Base-by-base conservation (phyloP, 2,329 filamentous ascomycete genomes). In the Talaromyces sp. region DNA sequence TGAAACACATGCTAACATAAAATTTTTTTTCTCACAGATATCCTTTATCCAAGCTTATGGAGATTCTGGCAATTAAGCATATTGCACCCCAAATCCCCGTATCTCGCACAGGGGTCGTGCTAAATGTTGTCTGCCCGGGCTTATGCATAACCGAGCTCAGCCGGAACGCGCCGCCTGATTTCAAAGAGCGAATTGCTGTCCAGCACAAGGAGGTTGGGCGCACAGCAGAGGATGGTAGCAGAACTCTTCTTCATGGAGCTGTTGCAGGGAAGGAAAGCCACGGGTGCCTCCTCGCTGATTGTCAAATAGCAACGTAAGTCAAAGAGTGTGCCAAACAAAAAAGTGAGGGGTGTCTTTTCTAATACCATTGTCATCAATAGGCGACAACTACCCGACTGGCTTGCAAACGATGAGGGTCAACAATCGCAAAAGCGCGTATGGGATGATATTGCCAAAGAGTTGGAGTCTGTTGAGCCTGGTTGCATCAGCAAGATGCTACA, bases 1-100 rank as follows among this genome's bases (percentile, higher is more conserved):
- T 8, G 36, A 39, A 39, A 17, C 36, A 17, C 36, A n/a, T 5
- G 2, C 36, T 39, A 39, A 39, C 28, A 62, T 1, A 22, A n/a
- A 17, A 4, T 4, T 27, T 2, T 33, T n/a, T 3, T 3, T 27
- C 17, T 11, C 36, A 3, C 36, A 67, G 69, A 54, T 77, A 76
- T 57, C 69, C 70, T 30, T 64, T 74, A 28, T 73, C 72, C 25
- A 76, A 75, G 65, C 66, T 76, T 19, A 64, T 76, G 58, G 71
- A 73, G 55, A 67, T 73, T 19, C 64, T 73, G 32, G 58, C 65
- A 8, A 59, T 74, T 32, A 71, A 71, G 19, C 66, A 70, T 54
- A 66, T 76, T 3, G 73, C 69, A 4, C 63, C 55, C 15, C 17
- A 58, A 15, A 13, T 66, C 11, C 65, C 68, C 4, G 67, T 71